phyloP scores from a whole-genome alignment of 306 rosid species.

The Lotus japonicus region DNA sequence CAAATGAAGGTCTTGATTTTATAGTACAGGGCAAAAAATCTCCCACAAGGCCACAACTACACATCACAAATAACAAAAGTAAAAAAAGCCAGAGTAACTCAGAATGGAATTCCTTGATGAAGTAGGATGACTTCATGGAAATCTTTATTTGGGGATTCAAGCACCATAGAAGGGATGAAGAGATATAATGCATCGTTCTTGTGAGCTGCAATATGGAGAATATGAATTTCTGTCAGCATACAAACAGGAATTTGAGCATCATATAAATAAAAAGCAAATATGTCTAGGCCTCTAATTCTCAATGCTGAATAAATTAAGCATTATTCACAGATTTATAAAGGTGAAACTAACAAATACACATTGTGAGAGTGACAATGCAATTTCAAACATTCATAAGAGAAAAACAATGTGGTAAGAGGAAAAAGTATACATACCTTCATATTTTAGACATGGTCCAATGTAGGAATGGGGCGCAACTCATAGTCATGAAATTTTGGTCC shows the following conservation, averaged over 20 bases:
- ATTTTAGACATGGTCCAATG: neutral
- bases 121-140: neutral
- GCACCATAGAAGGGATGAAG: neutral
- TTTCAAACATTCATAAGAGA: too few relatives aligned
- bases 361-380: too few relatives aligned
- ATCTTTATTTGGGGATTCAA: neutral
- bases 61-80: neutral
- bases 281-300: neutral
- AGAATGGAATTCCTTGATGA: neutral
- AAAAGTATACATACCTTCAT: neutral
- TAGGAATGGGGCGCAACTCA: slow-evolving; percentile 6
- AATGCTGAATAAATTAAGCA: neutral
- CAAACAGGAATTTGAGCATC: neutral
- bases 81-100: neutral
- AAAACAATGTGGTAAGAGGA: neutral
- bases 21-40: neutral
- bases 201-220: neutral
- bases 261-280: neutral
- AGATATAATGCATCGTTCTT: neutral
- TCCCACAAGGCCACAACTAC: neutral
- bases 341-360: too few relatives aligned
- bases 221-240: neutral
- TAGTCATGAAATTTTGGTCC: slow-evolving; percentile 14
- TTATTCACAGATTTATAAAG: too few relatives aligned
- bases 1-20: neutral